A percentile compares a stretch with the other conserved stretches of the same genome.
phyloP scores from a whole-genome alignment of 148 eudicot genomes.

The Chenopodium formosanum region DNA sequence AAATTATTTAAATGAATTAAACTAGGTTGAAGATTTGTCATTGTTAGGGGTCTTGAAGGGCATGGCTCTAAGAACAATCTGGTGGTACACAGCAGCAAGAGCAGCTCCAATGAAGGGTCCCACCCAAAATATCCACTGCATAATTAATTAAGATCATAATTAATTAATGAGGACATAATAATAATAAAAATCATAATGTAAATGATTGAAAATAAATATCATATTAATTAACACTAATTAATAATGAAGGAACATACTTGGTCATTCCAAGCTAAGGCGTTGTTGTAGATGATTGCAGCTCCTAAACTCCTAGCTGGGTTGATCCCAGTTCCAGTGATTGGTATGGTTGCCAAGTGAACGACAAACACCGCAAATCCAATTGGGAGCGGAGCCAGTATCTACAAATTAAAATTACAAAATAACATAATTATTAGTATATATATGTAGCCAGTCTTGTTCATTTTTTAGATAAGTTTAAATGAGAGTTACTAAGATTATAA shows the following conservation, averaged over 20 bases:
- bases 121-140: conserved; percentile 62
- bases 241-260: conserved; percentile 28
- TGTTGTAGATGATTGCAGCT: conserved; percentile 53
- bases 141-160: not conserved
- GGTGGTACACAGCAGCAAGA: not conserved
- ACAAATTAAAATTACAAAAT: not conserved
- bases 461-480: too few species aligned
- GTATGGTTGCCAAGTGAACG: conserved; percentile 59
- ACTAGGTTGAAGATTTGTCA: conserved; percentile 11
- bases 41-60: conserved; percentile 36
- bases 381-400: conserved; percentile 61
- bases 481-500: too few species aligned
- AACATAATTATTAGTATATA: too few species aligned
- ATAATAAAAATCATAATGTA: not conserved
- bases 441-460: too few species aligned
- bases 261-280: conserved; percentile 42
- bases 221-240: too few species aligned
- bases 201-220: not conserved
- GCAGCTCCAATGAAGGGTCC: not conserved
- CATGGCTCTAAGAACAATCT: not conserved
- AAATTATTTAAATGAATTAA: not conserved
- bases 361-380: conserved; percentile 54
- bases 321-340: conserved; percentile 57
- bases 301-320: conserved; percentile 61
- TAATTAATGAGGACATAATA: not conserved